A percentile compares a stretch with the other conserved stretches of the same genome.
These are phyloP conservation scores for Crithidia sp. DNA, from an alignment of 208 protist species.

Conservation along the genomic window DNA sequence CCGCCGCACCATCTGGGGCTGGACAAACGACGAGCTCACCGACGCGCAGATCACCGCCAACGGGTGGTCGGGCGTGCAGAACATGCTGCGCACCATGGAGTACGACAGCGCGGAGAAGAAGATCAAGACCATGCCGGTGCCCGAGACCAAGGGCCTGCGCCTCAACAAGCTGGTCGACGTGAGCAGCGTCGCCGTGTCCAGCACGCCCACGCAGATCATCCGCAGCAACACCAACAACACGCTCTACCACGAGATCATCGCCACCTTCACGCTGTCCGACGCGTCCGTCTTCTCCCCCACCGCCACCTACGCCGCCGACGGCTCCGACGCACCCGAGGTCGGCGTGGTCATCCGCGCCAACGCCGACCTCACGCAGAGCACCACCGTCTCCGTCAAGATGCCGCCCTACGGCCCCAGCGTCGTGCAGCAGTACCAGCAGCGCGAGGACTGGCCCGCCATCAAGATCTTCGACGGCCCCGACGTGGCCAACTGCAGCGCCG, in stretches of 20 bases:
- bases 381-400: constrained; percentile 39
- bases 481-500: constrained; percentile 29
- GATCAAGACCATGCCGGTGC: constrained; percentile 38
- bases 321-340: constrained; percentile 38
- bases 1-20: constrained; percentile 40
- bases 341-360: constrained; percentile 37
- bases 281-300: constrained; percentile 17
- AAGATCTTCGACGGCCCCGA: constrained; percentile 27
- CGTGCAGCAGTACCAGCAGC: constrained; percentile 5
- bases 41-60: constrained; percentile 24
- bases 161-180: constrained; percentile 14
- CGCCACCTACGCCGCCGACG: constrained; percentile 25
- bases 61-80: constrained; percentile 47
- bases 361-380: constrained; percentile 19
- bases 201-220: constrained; percentile 22
- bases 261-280: constrained; percentile 34
- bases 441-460: constrained; percentile 25
- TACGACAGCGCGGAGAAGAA: constrained; percentile 40
- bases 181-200: constrained; percentile 9
- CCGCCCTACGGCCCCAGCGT: constrained; percentile 18
- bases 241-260: constrained; percentile 48
- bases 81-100: constrained; percentile 36
- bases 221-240: constrained; percentile 17
- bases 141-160: constrained; percentile 38
- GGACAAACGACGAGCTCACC: constrained; percentile 43